phyloP scores from a whole-genome alignment of 305 asterid species.

The Monarda citriodora region DNA sequence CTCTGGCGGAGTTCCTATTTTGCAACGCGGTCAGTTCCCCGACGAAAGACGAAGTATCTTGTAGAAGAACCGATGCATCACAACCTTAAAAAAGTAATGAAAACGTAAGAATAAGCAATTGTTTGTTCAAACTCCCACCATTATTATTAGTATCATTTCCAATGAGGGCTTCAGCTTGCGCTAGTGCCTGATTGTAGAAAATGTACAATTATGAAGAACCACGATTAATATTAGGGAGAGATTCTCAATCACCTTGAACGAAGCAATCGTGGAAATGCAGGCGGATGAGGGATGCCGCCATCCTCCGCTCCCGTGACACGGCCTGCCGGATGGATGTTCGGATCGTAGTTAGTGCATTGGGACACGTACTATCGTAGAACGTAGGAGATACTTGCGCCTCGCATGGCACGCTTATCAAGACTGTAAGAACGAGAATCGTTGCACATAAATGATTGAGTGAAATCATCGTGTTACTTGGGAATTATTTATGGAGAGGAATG shows the following conservation, averaged over 20 bases:
- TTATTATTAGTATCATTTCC: no score
- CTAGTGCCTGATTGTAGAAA: not conserved
- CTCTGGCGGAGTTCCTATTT: conserved; percentile 10
- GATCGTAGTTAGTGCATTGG: conserved; percentile 21
- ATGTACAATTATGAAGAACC: not conserved
- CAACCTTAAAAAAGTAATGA: conserved; percentile 8
- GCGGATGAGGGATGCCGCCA: conserved; percentile 28
- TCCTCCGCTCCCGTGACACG: conserved; percentile 21
- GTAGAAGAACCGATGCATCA: conserved; percentile 20
- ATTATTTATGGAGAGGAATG: not conserved
- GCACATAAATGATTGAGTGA: not conserved
- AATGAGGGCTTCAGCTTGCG: no score
- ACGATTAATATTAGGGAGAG: not conserved
- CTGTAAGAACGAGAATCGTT: not conserved
- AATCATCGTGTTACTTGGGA: not conserved
- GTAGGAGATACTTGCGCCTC: conserved; percentile 23
- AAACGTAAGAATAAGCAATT: not conserved
- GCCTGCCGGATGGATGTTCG: conserved; percentile 26
- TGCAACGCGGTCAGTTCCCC: conserved; percentile 13
- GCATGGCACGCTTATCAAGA: conserved; percentile 9
- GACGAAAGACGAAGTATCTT: conserved; percentile 8
- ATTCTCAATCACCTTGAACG: conserved; percentile 9
- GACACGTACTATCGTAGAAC: conserved; percentile 24
- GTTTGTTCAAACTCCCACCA: no score
- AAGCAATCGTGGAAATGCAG: conserved; percentile 30